Evolutionary conservation across 148 eudicot genomes (phyloP), one percentile per base, ranked within the genome.

Genomic region (Camellia granthamiana): DNA sequence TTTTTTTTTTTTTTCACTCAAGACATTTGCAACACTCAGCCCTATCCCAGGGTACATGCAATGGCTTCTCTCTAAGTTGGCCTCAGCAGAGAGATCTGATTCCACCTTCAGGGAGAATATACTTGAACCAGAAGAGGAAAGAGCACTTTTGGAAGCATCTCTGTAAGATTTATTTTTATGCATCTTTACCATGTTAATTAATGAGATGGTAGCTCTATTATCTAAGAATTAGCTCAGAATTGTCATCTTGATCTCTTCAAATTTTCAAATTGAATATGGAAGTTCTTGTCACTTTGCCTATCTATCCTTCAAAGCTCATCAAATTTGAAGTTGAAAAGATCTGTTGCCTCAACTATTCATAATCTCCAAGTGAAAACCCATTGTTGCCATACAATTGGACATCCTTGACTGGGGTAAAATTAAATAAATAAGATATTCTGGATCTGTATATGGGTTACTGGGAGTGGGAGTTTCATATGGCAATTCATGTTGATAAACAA

Each of bases 11-110:
- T 30, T 30, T 30, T 30, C 38, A 30, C 1, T 30, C 38, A 30
- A 96, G 99, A 89, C 85, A 77, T 93, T 96, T 86, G 94, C 98
- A 81, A 96, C 99, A 19, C 93, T 96, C 56, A 96, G 99, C 82
- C 99, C 99, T 55, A 92, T 96, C 76, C 98, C 98, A 11, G 99
- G 99, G 65, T 96, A 83, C 88, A 90, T 91, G 94, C 88, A 80
- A 77, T 96, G 99, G 99, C 97, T 96, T 64, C 79, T 92, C 69
- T 87, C 93, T 75, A 96, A 96, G 91, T 83, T 96, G 89, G 95
- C 93, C 63, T 89, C 91, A 66, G 85, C 81, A 16, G 88, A 88
- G 58, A 83, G 80, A 83, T 84, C 90, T 74, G 90, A 78, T 49
- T 88, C 97, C 82, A 84, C 88, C 72, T 96, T 93, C 81, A 84